Percentiles rank a stretch among this genome's conserved stretches.
Conservation (phyloP, 768 basidiomycete species). For the Rhizopogon rudus region DNA sequence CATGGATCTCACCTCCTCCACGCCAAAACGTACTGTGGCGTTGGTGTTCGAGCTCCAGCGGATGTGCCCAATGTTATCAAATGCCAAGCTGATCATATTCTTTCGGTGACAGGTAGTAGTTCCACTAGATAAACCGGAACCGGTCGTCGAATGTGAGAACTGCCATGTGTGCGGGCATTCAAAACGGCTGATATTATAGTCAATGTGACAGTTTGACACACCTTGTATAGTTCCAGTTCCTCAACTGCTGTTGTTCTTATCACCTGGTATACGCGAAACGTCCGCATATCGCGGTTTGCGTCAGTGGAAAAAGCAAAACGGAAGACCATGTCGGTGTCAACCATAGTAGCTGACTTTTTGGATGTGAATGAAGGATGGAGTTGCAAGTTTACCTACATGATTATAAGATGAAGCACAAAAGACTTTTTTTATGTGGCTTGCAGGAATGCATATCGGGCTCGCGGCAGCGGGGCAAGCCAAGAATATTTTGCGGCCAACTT, state of each 20-base stretch:
- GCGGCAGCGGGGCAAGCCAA: not conserved
- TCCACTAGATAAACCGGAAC: conserved; percentile 34
- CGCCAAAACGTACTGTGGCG: conserved; percentile 44
- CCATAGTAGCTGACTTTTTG: conserved; percentile 14
- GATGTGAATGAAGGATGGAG: too few species aligned
- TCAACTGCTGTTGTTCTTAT: conserved; percentile 18
- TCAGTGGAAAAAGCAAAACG: conserved; percentile 31
- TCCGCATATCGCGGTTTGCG: conserved; percentile 34
- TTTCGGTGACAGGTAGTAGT: conserved; percentile 45
- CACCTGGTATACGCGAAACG: conserved; percentile 36
- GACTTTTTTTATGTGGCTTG: not conserved
- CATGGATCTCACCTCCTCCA: conserved; percentile 33
- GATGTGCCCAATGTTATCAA: conserved; percentile 50
- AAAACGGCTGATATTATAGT: not conserved
- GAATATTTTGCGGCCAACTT: conserved; percentile 11
- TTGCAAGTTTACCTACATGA: not conserved
- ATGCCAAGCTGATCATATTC: conserved; percentile 37
- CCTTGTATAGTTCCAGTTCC: conserved; percentile 41
- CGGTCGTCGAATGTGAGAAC: conserved; percentile 44
- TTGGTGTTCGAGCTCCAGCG: conserved; percentile 45
- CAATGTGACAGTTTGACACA: conserved; percentile 3
- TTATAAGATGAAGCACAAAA: not conserved
- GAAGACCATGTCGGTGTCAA: conserved; percentile 33
- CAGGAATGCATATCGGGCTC: conserved; percentile 4
- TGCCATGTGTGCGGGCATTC: conserved; percentile 4